phyloP scores from a whole-genome alignment of 1,139 yeast genomes.

The Meyerozyma elateridarum region DNA sequence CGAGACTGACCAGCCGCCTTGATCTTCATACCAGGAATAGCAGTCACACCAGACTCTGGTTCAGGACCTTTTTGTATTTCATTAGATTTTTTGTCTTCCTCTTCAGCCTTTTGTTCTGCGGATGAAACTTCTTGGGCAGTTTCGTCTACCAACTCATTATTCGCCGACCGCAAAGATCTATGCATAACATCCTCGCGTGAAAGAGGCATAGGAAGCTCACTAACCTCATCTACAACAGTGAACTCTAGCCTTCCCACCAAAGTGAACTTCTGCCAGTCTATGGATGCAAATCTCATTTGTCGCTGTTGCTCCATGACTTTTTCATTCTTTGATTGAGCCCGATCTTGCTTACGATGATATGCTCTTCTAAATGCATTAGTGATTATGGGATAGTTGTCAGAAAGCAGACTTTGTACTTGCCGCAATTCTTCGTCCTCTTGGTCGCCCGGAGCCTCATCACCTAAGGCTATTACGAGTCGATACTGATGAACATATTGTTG shows the following conservation, averaged over 20 bases:
- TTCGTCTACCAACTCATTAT: conserved; percentile 16
- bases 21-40: conserved; percentile 51
- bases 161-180: conserved; percentile 49
- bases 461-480: conserved; percentile 25
- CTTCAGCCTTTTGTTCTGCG: conserved; percentile 4
- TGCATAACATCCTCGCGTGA: conserved; percentile 56
- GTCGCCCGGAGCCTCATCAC: conserved; percentile 7
- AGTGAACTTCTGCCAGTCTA: conserved; percentile 84
- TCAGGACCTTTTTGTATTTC: conserved; percentile 1
- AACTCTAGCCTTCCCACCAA: conserved; percentile 68
- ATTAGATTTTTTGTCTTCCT: conserved; percentile 5
- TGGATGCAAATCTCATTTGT: conserved; percentile 58
- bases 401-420: conserved; percentile 30
- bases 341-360: conserved; percentile 40
- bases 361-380: conserved; percentile 54
- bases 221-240: conserved; percentile 58
- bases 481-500: conserved; percentile 54
- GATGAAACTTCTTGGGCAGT: too few relatives aligned
- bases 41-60: conserved; percentile 6
- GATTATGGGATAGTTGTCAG: not conserved
- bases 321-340: conserved; percentile 19
- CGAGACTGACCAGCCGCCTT: conserved; percentile 68
- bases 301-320: conserved; percentile 31
- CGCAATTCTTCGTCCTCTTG: conserved; percentile 13
- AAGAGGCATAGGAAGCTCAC: conserved; percentile 59